A percentile compares a stretch with the other conserved stretches of the same genome.
phyloP scores from a whole-genome alignment of 805 yeast genomes.

The Saccharomycopsis vini region DNA sequence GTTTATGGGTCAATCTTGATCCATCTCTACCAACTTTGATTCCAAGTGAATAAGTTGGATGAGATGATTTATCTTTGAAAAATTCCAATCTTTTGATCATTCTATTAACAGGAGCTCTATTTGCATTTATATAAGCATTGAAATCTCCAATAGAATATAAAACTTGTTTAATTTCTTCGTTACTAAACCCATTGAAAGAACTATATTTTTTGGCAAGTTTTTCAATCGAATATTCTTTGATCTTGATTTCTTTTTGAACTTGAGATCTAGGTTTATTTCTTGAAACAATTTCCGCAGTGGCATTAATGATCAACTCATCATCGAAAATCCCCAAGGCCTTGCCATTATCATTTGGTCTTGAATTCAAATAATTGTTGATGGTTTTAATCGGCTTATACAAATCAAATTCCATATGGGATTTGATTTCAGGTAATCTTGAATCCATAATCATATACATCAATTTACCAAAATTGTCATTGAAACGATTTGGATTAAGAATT shows the following conservation, averaged over 20 bases:
- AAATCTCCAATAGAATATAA: constrained; percentile 74
- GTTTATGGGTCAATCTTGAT: constrained; percentile 65
- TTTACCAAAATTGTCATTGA: constrained; percentile 75
- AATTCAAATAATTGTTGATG: constrained; percentile 39
- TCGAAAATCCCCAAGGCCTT: constrained; percentile 38
- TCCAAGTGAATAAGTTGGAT: constrained; percentile 41
- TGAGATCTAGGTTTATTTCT: constrained; percentile 44
- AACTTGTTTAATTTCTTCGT: constrained; percentile 62
- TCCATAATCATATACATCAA: constrained; percentile 82
- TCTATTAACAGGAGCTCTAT: constrained; percentile 56
- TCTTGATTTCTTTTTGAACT: constrained; percentile 50
- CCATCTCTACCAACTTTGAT: constrained; percentile 61
- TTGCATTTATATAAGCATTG: constrained; percentile 61
- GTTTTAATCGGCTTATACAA: constrained; percentile 65
- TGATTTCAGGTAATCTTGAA: constrained; percentile 63
- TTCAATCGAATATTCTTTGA: constrained; percentile 65
- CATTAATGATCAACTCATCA: constrained; percentile 50
- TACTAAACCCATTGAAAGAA: constrained; percentile 31
- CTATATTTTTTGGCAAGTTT: constrained; percentile 41
- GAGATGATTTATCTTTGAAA: constrained; percentile 37
- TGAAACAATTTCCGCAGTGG: constrained; percentile 60
- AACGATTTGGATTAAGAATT: constrained; percentile 75
- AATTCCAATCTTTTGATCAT: constrained; percentile 45
- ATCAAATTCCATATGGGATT: constrained; percentile 66
- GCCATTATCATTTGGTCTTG: constrained; percentile 29